Percentiles rank a stretch among this genome's conserved stretches.
Evolutionary conservation across 2,329 filamentous ascomycete genomes (phyloP).

Genomic region (Acephala macrosclerotiorum): DNA sequence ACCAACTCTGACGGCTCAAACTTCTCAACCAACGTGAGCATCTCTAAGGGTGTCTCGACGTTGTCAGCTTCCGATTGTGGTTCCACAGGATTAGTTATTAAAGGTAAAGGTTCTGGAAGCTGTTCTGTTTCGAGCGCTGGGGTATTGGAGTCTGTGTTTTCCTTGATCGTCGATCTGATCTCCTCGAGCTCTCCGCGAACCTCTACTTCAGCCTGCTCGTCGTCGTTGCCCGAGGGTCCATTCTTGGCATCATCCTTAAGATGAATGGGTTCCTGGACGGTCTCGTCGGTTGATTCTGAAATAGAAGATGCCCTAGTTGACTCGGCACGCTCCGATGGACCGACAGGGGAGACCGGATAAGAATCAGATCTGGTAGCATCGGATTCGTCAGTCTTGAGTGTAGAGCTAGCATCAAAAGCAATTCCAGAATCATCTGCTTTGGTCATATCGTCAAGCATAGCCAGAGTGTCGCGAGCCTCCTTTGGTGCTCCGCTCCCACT

Average conservation of each 20-base stretch:
- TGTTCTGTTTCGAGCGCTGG: not conserved
- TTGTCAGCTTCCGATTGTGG: not conserved
- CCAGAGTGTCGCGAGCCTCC: conserved; percentile 37
- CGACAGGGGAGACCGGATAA: conserved; percentile 62
- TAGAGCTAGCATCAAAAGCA: conserved; percentile 55
- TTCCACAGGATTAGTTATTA: not conserved
- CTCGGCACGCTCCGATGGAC: conserved; percentile 61
- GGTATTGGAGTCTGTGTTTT: not conserved
- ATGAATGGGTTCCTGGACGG: conserved; percentile 49
- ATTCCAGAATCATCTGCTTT: conserved; percentile 60
- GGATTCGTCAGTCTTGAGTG: conserved; percentile 45
- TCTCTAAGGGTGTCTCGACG: not conserved
- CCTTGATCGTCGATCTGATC: conserved; percentile 6
- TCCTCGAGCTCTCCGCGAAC: conserved; percentile 9
- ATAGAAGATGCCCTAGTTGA: conserved; percentile 71
- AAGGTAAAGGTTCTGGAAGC: not conserved
- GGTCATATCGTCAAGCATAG: conserved; percentile 44
- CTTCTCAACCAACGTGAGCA: not conserved
- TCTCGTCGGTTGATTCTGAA: conserved; percentile 69
- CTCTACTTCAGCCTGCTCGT: conserved; percentile 8
- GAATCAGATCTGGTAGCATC: conserved; percentile 59
- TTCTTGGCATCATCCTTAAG: conserved; percentile 21
- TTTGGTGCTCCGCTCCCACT: conserved; percentile 25
- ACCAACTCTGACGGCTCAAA: not conserved
- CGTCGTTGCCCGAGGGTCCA: conserved; percentile 10